Conservation (phyloP, 1,139 yeast species). For the Hyphopichia fennica region DNA sequence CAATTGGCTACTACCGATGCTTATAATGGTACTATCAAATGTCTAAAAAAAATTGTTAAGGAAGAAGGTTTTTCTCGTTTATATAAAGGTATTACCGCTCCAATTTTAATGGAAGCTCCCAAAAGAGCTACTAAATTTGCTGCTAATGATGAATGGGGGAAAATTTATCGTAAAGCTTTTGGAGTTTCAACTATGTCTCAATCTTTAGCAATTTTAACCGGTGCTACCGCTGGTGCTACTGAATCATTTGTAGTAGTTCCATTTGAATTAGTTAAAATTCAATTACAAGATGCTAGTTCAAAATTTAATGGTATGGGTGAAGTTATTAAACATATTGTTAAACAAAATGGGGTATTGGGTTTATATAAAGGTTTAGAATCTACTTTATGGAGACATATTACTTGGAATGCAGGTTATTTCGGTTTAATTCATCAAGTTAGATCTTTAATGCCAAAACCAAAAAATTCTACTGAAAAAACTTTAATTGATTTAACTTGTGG, state of each 20-base stretch:
- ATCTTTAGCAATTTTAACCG: slow-evolving; percentile 83
- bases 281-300: slow-evolving; percentile 86
- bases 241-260: slow-evolving; percentile 97
- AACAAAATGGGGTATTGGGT: slow-evolving; percentile 76
- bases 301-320: slow-evolving; percentile 84
- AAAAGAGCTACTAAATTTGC: slow-evolving; percentile 97
- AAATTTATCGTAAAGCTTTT: slow-evolving; percentile 71
- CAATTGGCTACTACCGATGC: slow-evolving; percentile 74
- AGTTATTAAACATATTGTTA: slow-evolving; percentile 71
- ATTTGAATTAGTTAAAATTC: slow-evolving; percentile 82
- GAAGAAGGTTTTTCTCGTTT: slow-evolving; percentile 83
- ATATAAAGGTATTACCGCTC: slow-evolving; percentile 93
- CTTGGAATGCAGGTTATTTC: slow-evolving; percentile 98
- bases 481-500: slow-evolving; percentile 89
- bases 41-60: slow-evolving; percentile 76
- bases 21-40: slow-evolving; percentile 82
- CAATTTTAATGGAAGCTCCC: slow-evolving; percentile 99
- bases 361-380: slow-evolving; percentile 95
- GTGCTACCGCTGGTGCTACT: slow-evolving; percentile 98
- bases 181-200: slow-evolving; percentile 75
- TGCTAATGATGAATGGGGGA: slow-evolving; percentile 97
- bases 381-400: slow-evolving; percentile 93
- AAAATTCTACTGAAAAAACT: slow-evolving; percentile 67
- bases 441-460: slow-evolving; percentile 74
- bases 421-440: slow-evolving; percentile 92